Conservation (phyloP, 176 grass and related monocot genomes). For the Carex cristatella region DNA sequence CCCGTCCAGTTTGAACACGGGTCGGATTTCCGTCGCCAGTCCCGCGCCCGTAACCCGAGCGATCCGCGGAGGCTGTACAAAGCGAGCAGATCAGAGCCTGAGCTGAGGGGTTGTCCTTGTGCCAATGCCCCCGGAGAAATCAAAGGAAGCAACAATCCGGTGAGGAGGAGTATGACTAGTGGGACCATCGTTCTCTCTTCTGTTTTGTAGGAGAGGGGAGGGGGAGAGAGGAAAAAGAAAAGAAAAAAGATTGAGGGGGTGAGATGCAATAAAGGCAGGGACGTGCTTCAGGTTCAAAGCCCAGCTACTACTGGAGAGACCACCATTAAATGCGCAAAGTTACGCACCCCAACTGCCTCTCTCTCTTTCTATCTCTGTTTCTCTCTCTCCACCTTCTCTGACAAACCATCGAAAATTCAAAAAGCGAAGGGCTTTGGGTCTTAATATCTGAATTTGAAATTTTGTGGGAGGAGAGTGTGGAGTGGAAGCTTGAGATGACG, state of each 20-base stretch:
- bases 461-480: background rate
- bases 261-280: conserved; percentile 7
- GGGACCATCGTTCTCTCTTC: conserved; percentile 12
- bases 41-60: conserved; percentile 70
- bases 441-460: background rate
- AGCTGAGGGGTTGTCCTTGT: conserved; percentile 32
- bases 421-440: background rate
- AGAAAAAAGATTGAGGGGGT: conserved; percentile 6
- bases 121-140: conserved; percentile 20
- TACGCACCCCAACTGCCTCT: conserved; percentile 47
- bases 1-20: conserved; percentile 67
- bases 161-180: conserved; percentile 25
- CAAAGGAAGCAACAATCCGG: conserved; percentile 18
- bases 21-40: conserved; percentile 71
- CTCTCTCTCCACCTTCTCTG: conserved; percentile 1
- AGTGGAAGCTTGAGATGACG: background rate
- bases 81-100: conserved; percentile 47
- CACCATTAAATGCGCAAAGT: conserved; percentile 46
- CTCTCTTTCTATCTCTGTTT: conserved; percentile 8
- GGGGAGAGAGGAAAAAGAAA: background rate
- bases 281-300: conserved; percentile 15
- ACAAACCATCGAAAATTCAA: conserved; percentile 21
- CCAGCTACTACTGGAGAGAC: conserved; percentile 23
- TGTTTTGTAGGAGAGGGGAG: background rate
- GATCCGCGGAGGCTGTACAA: conserved; percentile 65